Evolutionary conservation across 345 rosid genomes (phyloP).

Genomic region (Brassica juncea): DNA sequence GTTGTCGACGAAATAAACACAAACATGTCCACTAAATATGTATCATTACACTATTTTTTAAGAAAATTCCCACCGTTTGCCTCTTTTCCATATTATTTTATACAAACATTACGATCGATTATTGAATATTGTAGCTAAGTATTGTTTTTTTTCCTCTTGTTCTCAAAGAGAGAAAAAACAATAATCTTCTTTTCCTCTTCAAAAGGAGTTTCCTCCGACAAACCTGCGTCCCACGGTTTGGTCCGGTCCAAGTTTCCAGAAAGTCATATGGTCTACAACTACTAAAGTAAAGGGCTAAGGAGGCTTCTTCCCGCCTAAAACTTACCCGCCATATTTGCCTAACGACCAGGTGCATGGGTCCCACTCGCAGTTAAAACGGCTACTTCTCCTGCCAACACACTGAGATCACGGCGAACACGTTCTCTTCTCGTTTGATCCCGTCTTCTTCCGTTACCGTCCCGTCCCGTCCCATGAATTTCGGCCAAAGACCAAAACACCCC

Average conservation of each 20-base stretch:
- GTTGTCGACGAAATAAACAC: neutral
- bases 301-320: neutral
- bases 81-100: neutral
- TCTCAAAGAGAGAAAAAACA: neutral
- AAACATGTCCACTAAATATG: neutral
- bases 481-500: conserved; percentile 1
- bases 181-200: neutral
- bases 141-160: neutral
- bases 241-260: conserved; percentile 27
- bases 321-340: conserved; percentile 40
- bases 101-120: neutral
- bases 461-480: neutral
- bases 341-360: conserved; percentile 33
- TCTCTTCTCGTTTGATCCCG: neutral
- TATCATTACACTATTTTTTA: neutral
- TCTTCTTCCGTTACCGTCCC: conserved; percentile 13
- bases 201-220: conserved; percentile 18
- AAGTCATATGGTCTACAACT: conserved; percentile 4
- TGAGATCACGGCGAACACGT: conserved; percentile 31
- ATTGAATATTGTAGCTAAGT: conserved; percentile 1
- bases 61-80: neutral
- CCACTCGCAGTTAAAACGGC: conserved; percentile 24
- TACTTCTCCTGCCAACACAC: neutral
- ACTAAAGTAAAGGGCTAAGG: neutral
- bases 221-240: conserved; percentile 35